phyloP scores from a whole-genome alignment of 148 eudicot species.

The Bassia scoparia region DNA sequence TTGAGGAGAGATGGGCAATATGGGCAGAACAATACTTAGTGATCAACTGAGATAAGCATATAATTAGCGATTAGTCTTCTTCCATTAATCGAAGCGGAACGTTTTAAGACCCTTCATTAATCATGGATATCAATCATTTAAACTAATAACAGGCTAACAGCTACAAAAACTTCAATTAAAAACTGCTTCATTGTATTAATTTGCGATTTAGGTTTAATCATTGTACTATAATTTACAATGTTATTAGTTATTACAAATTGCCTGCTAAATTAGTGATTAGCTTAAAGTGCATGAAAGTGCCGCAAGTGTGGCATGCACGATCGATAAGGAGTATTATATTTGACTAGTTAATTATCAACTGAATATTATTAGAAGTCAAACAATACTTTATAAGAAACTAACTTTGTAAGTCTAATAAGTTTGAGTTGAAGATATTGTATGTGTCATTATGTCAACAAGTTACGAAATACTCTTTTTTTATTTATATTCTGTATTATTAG shows the following conservation, averaged over 20 bases:
- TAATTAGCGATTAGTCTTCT: background rate
- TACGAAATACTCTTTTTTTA: too few species aligned
- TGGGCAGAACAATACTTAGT: too few species aligned
- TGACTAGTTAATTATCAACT: background rate
- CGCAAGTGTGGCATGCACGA: slow-evolving; percentile 25
- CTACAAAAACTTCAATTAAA: background rate
- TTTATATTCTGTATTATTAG: too few species aligned
- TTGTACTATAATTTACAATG: background rate
- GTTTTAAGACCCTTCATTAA: background rate
- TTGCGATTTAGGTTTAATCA: background rate
- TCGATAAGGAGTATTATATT: background rate
- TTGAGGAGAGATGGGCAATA: too few species aligned
- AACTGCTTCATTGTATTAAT: background rate
- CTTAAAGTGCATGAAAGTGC: slow-evolving; percentile 16
- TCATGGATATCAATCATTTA: background rate
- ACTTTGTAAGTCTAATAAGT: background rate
- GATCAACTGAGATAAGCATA: too few species aligned
- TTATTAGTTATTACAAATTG: background rate
- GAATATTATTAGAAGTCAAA: background rate
- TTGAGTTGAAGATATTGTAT: background rate
- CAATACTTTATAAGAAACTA: background rate
- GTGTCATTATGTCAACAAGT: background rate
- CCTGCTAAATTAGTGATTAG: background rate
- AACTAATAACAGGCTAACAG: background rate
- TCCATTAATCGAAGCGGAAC: background rate